A percentile compares a stretch with the other conserved stretches of the same genome.
phyloP scores from a whole-genome alignment of 1,284 basidiomycete species.

The Cryptococcus maquisensis region DNA sequence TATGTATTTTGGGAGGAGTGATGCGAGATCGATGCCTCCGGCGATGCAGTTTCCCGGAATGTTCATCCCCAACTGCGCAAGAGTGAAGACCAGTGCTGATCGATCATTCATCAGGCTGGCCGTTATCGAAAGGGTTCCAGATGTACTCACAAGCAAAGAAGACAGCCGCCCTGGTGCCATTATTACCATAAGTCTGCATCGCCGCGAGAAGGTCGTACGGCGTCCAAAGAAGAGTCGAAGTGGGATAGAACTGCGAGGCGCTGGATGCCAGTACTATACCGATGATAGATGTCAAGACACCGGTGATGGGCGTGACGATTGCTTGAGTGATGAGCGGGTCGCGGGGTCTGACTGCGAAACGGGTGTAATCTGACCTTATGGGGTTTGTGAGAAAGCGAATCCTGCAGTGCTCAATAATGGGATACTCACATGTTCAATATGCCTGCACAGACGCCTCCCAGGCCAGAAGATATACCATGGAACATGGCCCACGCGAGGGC shows the following conservation, averaged over 20 bases:
- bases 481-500: slow-evolving; percentile 46
- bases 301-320: slow-evolving; percentile 38
- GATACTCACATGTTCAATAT: slow-evolving; percentile 9
- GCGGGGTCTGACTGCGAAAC: slow-evolving; percentile 26
- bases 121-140: background rate
- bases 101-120: background rate
- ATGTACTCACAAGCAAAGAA: slow-evolving; percentile 40
- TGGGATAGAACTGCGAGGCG: slow-evolving; percentile 41
- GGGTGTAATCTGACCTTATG: slow-evolving; percentile 29
- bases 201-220: slow-evolving; percentile 44
- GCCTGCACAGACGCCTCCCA: slow-evolving; percentile 32
- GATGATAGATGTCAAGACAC: slow-evolving; percentile 43
- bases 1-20: slow-evolving; percentile 49
- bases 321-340: slow-evolving; percentile 27
- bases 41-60: slow-evolving; percentile 45
- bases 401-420: background rate
- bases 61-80: slow-evolving; percentile 48
- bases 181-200: slow-evolving; percentile 35
- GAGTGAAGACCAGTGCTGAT: slow-evolving; percentile 25
- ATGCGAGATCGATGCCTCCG: slow-evolving; percentile 48
- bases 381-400: background rate
- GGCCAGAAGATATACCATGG: slow-evolving; percentile 29
- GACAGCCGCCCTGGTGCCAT: slow-evolving; percentile 44
- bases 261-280: slow-evolving; percentile 48
- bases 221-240: slow-evolving; percentile 43